Evolutionary conservation across 495 filamentous ascomycete genomes (phyloP), one percentile per base, ranked within the genome.

Genomic region (Acidiella bohemica): DNA sequence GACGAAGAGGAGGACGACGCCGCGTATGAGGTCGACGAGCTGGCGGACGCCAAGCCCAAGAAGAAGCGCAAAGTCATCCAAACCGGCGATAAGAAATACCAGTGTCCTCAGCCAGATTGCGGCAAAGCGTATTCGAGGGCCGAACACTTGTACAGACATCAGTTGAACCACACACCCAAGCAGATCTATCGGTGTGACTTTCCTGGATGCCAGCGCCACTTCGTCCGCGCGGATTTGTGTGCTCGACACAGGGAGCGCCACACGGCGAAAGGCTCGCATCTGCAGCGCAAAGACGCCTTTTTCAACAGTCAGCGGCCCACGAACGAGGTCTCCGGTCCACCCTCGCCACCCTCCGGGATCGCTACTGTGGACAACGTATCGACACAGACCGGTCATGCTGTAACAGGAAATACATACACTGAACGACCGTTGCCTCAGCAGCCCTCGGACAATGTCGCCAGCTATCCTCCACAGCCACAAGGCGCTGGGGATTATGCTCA

Each of bases 51-150:
- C 87, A 59, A 70, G 85, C 40, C 75, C 84, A 54, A 70, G 82
- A 51, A 86, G 80, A 62, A 79, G 88, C 45, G 93, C 92, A 58
- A 81, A 81, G 24, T 51, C 1, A 35, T 51, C 32, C 46, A 51
- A 37, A 36, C 28, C 21, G 65, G 80, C 23, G 88, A 95, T 59
- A 93, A 90, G 63, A 95, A 93, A 55, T 97, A 93, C 48, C 80
- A 87, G 50, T 97, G 90, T 59, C 77, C 80, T 9, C 76, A 83
- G 34, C 79, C 85, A 48, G 84, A 79, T 20, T 97, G 90, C 49
- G 85, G 84, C 18, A 97, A 93, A 68, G 87, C 80, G 55, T 97
- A 97, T 61, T 95, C 88, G 17, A 75, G 90, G 50, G 88, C 88
- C 17, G 90, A 97, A 61, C 90, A 97, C 66, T 70, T 97, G 59